Percentiles rank a stretch among this genome's conserved stretches.
Evolutionary conservation across 2,329 filamentous ascomycete genomes (phyloP).

Genomic region (Aspergillus versicolor): DNA sequence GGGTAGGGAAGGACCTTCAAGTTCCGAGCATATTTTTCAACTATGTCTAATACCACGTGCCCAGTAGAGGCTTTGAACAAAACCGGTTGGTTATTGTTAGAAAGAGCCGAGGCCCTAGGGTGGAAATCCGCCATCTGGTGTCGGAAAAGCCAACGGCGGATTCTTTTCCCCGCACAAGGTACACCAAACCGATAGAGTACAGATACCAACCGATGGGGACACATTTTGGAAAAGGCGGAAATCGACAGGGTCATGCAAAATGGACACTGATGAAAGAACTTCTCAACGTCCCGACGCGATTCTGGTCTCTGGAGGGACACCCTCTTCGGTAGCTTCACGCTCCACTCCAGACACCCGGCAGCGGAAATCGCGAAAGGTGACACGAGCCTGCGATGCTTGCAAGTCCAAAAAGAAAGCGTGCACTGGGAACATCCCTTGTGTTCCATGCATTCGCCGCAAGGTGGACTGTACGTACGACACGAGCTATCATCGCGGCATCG

Average conservation of each 20-base stretch:
- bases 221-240: not conserved
- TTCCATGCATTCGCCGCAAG: conserved; percentile 18
- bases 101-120: not conserved
- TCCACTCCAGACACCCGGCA: not conserved
- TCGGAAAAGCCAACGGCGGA: not conserved
- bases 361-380: conserved; percentile 24
- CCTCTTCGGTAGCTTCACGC: not conserved
- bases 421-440: conserved; percentile 23
- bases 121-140: not conserved
- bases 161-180: too few species aligned
- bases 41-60: too few species aligned
- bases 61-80: too few species aligned
- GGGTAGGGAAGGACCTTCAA: too few species aligned
- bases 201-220: too few species aligned
- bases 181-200: too few species aligned
- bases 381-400: conserved; percentile 26
- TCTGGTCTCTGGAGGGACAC: too few species aligned
- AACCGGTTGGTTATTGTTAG: not conserved
- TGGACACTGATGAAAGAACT: not conserved
- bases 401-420: conserved; percentile 26
- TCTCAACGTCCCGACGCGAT: not conserved
- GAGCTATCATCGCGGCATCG: conserved; percentile 23
- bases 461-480: conserved; percentile 21
- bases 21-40: too few species aligned
- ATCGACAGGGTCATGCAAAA: not conserved